Base-by-base conservation (phyloP, 768 basidiomycete species). In the Chalciporus chontae region DNA sequence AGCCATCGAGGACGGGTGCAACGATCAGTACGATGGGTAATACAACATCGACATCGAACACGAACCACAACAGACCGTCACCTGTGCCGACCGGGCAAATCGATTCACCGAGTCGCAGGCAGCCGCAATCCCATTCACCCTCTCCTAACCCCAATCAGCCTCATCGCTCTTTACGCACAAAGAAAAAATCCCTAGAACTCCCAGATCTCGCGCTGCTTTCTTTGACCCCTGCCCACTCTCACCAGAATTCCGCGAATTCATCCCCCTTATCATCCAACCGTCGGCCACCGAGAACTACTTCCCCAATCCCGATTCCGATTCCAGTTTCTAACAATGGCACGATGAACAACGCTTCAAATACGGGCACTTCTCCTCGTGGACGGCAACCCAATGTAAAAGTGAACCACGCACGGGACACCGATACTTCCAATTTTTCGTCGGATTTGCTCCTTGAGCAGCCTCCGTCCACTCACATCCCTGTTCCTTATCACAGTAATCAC, bases 181-280 rank as follows among this genome's bases (percentile, higher is more conserved):
- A 84, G 74, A 87, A 85, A 69, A 80, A 76, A 62, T 85, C 84
- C 0, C 79, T 90, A 17, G 85, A 90, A 63, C 75, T 90, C 21
- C 87, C 87, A 46, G 87, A 88, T 72, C 81, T 90, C 59, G 77
- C 77, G 11, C 69, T 70, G 51, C 74, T 78, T 55, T 69, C 76
- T 40, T 59, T 79, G 53, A 73, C 77, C 49, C 74, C 75, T 50
- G 68, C 68, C 43, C 56, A 67, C 38, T 69, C 71, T 24, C 61
- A 64, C 49, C 68, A 64, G 39, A 59, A 57, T 50, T 69, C 73
- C 40, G 65, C 71, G 34, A 69, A 71, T 40, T 64, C 69, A 43
- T 73, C 75, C 24, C 73, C 73, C 56, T 72, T 71, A 68, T 68
- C 70, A 18, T 63, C 66, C 26, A 62, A 68, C 57, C 73, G 74